A percentile compares a stretch with the other conserved stretches of the same genome.
These are phyloP conservation scores for Coemansia sp. DNA, from an alignment of 192 early-diverging fungal genomes.

Conservation along the genomic window DNA sequence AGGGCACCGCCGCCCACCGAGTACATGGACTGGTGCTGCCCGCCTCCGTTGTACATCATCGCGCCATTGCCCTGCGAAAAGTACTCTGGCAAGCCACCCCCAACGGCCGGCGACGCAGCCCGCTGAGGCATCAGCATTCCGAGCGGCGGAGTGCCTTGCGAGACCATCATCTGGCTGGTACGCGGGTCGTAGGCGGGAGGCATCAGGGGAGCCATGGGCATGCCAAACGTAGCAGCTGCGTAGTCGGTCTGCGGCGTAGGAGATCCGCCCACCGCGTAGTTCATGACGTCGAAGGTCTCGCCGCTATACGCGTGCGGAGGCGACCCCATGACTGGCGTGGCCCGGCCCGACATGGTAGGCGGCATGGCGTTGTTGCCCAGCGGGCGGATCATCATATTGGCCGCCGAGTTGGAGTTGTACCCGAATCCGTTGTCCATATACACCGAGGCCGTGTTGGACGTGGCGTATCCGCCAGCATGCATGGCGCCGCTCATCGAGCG, in stretches of 20 bases:
- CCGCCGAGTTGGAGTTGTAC: constrained; percentile 42
- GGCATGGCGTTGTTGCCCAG: constrained; percentile 13
- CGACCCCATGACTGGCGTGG: constrained; percentile 39
- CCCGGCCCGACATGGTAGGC: constrained; percentile 34
- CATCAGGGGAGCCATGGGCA: constrained; percentile 37
- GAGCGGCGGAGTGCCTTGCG: constrained; percentile 29
- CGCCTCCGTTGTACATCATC: constrained; percentile 9
- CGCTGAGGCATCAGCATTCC: constrained; percentile 3
- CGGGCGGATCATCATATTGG: constrained; percentile 6
- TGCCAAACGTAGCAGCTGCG: constrained; percentile 21
- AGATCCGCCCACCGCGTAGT: constrained; percentile 1
- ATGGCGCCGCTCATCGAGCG: constrained; percentile 34
- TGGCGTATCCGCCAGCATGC: constrained; percentile 35
- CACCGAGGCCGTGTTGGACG: constrained; percentile 48
- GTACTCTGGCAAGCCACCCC: constrained; percentile 30
- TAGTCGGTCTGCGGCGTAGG: constrained; percentile 29
- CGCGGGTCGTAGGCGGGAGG: constrained; percentile 50
- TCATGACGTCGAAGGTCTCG: constrained; percentile 22
- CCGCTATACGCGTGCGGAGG: constrained; percentile 12
- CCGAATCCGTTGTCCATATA: constrained; percentile 52
- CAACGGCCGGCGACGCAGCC: constrained; percentile 26
- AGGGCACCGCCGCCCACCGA: not conserved
- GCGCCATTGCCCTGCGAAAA: constrained; percentile 15
- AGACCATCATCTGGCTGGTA: constrained; percentile 19
- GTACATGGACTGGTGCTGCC: not conserved